phyloP scores from a whole-genome alignment of 495 filamentous ascomycete species.

The Tuber borchii region DNA sequence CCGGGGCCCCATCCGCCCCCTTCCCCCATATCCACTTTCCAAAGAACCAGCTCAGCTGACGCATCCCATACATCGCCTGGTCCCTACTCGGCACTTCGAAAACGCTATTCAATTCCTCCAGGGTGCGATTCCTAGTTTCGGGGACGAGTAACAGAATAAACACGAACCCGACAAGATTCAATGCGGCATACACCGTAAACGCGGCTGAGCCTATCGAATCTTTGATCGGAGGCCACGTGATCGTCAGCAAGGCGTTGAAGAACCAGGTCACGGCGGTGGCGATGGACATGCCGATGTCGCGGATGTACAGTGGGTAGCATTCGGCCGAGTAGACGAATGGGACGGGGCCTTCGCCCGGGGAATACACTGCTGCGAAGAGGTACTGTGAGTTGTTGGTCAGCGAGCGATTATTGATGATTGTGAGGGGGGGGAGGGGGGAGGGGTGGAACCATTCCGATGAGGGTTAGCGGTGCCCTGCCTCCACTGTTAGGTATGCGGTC shows the following conservation, averaged over 20 bases:
- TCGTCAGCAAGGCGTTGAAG: conserved; percentile 60
- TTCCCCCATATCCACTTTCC: not conserved
- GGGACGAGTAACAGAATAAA: conserved; percentile 67
- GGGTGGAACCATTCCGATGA: conserved; percentile 6
- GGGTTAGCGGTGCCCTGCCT: conserved; percentile 14
- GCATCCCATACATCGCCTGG: not conserved
- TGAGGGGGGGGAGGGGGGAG: not conserved
- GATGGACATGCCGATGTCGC: conserved; percentile 60
- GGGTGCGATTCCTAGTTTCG: conserved; percentile 70
- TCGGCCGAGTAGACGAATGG: conserved; percentile 79
- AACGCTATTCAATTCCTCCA: conserved; percentile 57
- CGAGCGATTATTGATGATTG: not conserved
- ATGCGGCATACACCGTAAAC: conserved; percentile 60
- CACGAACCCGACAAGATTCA: conserved; percentile 62
- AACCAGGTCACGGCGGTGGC: conserved; percentile 66
- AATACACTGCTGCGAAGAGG: conserved; percentile 67
- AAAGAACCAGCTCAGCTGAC: not conserved
- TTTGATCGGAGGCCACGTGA: conserved; percentile 58
- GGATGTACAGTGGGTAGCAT: conserved; percentile 69
- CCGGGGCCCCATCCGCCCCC: not conserved
- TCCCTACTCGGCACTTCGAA: conserved; percentile 35
- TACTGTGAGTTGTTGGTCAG: not conserved
- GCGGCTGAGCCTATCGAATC: conserved; percentile 56
- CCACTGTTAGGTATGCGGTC: too few species aligned
- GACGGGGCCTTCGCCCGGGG: conserved; percentile 74